Evolutionary conservation across 2,329 filamentous ascomycete genomes (phyloP), one percentile per base, ranked within the genome.

Genomic region (Xylaria sp.): DNA sequence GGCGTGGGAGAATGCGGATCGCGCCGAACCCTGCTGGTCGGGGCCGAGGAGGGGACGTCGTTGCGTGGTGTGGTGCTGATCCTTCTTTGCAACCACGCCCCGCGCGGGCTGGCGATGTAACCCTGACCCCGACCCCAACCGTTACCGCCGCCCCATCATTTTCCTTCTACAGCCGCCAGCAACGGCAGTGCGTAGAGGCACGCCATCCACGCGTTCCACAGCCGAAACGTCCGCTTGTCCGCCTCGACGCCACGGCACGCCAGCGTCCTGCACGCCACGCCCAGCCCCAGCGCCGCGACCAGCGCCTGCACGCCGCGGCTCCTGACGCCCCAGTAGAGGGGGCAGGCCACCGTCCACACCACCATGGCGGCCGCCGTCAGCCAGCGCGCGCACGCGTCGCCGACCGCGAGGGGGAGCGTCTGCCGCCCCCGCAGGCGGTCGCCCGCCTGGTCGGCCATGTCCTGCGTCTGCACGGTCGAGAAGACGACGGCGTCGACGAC

Each of bases 361-460:
- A 26, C n/a, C 9, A 51, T 42, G 17, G 39, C 34, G 8, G 44
- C 7, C 29, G 52, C 52, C 16, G 48, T 55, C 18, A 24, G 40
- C 52, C 52, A 48, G 20, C 52, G 44, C n/a, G 52, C 41, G 18
- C 26, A 20, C 6, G 21, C n/a, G 16, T 52, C 48, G 2, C 53
- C 53, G 2, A 56, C 13, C 4, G 39, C 41, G 39, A 68, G 54
- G 4, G 66, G 66, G 6, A 66, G 29, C 1, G 65, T 65, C 7
- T 49, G 55, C 2, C 64, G 54, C 2, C 54, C 56, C 2, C 60
- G 44, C 3, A 50, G 26, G 1, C 45, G 26, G 22, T 68, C 66
- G 4, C 66, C 66, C 9, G 44, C 52, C 48, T 63, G 61, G 46
- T 69, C 66, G 20, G 58, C 52, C 51, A 68, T 60, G 38, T 69